Evolutionary conservation across 73 alveolate species (phyloP).

Genomic region (Paramecium tetraurelia): DNA sequence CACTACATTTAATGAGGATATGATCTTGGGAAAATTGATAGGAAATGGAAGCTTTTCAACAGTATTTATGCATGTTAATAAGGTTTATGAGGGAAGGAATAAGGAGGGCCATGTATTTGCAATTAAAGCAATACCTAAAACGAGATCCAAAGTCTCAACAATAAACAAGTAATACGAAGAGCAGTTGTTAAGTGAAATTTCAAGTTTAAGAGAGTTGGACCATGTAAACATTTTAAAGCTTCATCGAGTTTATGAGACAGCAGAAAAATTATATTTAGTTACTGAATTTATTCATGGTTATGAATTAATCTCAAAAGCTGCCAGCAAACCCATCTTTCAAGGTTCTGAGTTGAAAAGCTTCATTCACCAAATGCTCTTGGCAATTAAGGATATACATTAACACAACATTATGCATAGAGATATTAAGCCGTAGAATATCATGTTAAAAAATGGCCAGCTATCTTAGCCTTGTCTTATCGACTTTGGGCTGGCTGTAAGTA

Average conservation of each 20-base stretch:
- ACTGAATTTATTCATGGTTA: conserved; percentile 19
- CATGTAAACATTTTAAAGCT: neutral
- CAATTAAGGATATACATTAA: neutral
- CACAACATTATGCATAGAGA: conserved; percentile 34
- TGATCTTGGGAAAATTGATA: neutral
- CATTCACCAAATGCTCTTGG: neutral
- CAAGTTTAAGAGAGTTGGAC: neutral
- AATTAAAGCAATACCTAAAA: neutral
- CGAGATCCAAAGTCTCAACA: neutral
- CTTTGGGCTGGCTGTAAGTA: neutral
- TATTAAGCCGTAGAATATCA: conserved; percentile 19
- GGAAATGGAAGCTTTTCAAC: conserved; percentile 35
- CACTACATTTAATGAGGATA: neutral
- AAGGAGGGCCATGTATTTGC: neutral
- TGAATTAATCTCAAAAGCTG: neutral
- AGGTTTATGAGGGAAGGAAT: neutral
- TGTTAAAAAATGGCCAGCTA: neutral
- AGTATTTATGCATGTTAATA: neutral
- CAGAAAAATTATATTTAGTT: neutral
- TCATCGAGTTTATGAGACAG: conserved; percentile 20
- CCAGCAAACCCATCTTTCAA: neutral
- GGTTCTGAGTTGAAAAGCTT: neutral
- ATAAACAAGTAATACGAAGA: neutral
- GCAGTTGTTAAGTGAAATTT: neutral
- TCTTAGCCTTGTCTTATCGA: neutral